Percentiles rank a stretch among this genome's conserved stretches.
Conservation (phyloP, 192 early-diverging fungal genomes). For the Linnemannia zychae region DNA sequence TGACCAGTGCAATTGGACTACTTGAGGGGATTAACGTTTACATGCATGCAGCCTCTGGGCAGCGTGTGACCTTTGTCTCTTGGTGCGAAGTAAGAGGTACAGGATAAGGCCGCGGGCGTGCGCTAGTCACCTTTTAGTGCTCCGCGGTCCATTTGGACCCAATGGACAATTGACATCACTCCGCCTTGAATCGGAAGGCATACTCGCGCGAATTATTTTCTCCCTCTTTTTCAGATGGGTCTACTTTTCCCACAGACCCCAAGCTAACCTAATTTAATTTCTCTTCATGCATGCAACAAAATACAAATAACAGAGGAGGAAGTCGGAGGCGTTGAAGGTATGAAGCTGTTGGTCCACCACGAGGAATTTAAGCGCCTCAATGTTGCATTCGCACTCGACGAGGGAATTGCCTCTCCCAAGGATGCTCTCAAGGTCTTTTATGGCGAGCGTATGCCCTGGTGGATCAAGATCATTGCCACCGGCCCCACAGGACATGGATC, state of each 20-base stretch:
- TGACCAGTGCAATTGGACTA: no score
- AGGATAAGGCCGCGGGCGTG: neutral
- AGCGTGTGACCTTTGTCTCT: neutral
- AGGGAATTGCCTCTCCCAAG: slow-evolving; percentile 83
- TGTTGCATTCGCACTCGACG: slow-evolving; percentile 88
- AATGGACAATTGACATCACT: slow-evolving; percentile 2
- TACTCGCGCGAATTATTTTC: neutral
- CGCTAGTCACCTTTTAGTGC: neutral
- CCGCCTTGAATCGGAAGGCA: neutral
- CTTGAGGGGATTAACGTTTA: no score
- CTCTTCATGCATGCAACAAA: neutral
- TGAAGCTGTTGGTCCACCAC: slow-evolving; percentile 75
- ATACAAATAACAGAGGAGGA: slow-evolving; percentile 69
- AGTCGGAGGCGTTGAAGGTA: slow-evolving; percentile 86
- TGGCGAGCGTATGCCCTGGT: slow-evolving; percentile 89
- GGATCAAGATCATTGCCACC: slow-evolving; percentile 77
- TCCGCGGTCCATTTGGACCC: neutral
- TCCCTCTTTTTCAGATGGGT: no score
- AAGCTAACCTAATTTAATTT: neutral
- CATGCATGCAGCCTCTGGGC: no score
- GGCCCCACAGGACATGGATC: slow-evolving; percentile 88
- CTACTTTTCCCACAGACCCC: neutral
- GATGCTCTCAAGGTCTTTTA: slow-evolving; percentile 83
- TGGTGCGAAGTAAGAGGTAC: neutral
- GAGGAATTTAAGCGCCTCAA: slow-evolving; percentile 79